Conservation (phyloP, 2,329 filamentous ascomycete genomes). For the Sarocladium strictum region DNA sequence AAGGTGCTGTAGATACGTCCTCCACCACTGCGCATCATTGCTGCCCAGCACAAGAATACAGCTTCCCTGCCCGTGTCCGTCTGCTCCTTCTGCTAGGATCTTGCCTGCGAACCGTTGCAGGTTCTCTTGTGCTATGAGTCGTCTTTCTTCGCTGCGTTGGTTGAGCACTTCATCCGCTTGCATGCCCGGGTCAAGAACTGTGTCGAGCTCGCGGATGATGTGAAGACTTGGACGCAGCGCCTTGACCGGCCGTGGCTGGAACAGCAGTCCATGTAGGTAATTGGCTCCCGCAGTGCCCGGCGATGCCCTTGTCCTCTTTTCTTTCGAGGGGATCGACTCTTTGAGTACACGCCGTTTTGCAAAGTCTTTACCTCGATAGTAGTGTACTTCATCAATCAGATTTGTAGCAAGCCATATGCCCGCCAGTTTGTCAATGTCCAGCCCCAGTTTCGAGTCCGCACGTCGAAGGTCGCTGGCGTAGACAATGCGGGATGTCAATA, state of each 20-base stretch:
- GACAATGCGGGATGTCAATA: slow-evolving; percentile 20
- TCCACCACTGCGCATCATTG: slow-evolving; percentile 22
- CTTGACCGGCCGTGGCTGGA: slow-evolving; percentile 17
- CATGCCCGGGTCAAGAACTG: slow-evolving; percentile 20
- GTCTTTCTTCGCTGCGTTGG: slow-evolving; percentile 16
- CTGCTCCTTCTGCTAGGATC: slow-evolving; percentile 10
- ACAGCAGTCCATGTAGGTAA: slow-evolving; percentile 2
- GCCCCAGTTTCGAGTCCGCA: slow-evolving; percentile 14
- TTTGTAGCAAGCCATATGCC: slow-evolving; percentile 24
- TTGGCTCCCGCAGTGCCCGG: slow-evolving; percentile 15
- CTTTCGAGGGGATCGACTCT: slow-evolving; percentile 14
- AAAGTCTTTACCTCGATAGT: slow-evolving; percentile 24
- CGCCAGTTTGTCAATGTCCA: slow-evolving; percentile 19
- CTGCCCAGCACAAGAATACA: slow-evolving; percentile 21
- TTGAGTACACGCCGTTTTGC: slow-evolving; percentile 14
- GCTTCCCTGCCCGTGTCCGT: slow-evolving; percentile 14
- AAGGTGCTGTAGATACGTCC: slow-evolving; percentile 18
- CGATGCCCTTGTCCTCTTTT: slow-evolving; percentile 17
- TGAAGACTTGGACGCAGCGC: slow-evolving; percentile 20
- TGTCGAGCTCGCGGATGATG: slow-evolving; percentile 20
- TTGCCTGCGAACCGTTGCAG: slow-evolving; percentile 16
- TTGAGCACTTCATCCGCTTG: slow-evolving; percentile 19
- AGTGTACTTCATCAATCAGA: slow-evolving; percentile 21
- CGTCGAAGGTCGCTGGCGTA: slow-evolving; percentile 22
- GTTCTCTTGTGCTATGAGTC: slow-evolving; percentile 15